A percentile compares a stretch with the other conserved stretches of the same genome.
phyloP scores from a whole-genome alignment of 1,284 basidiomycete genomes.

The Mycosarcoma maydis region DNA sequence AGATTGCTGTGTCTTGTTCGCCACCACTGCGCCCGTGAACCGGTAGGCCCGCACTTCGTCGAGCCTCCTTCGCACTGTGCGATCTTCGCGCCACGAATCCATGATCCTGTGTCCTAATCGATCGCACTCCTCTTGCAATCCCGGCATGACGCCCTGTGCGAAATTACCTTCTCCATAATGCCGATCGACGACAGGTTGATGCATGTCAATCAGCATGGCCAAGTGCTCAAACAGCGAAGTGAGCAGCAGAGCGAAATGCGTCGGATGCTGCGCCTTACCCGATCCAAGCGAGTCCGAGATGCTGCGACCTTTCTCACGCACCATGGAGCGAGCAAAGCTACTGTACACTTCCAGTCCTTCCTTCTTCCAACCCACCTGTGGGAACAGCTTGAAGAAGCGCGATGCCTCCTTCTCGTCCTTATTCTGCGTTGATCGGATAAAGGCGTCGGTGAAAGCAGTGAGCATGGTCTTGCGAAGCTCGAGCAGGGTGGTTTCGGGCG shows the following conservation, averaged over 20 bases:
- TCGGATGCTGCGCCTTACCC: slow-evolving; percentile 46
- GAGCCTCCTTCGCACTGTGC: slow-evolving; percentile 42
- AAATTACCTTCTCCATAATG: slow-evolving; percentile 76
- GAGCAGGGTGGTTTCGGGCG: slow-evolving; percentile 83
- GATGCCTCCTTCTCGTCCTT: slow-evolving; percentile 76
- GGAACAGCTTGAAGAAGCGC: slow-evolving; percentile 96
- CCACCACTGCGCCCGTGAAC: slow-evolving; percentile 43
- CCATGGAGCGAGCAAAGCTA: slow-evolving; percentile 88
- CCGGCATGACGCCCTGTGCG: slow-evolving; percentile 72
- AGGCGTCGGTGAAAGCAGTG: slow-evolving; percentile 79
- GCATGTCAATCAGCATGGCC: slow-evolving; percentile 94
- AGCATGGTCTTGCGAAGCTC: slow-evolving; percentile 80
- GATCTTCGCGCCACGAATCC: slow-evolving; percentile 82
- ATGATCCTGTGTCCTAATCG: slow-evolving; percentile 80
- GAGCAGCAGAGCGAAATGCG: slow-evolving; percentile 52
- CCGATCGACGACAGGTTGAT: slow-evolving; percentile 96
- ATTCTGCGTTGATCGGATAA: slow-evolving; percentile 82
- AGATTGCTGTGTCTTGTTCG: slow-evolving; percentile 59
- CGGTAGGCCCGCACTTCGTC: slow-evolving; percentile 30
- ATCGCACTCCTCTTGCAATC: slow-evolving; percentile 86
- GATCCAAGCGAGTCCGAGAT: slow-evolving; percentile 42
- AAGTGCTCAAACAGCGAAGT: slow-evolving; percentile 94
- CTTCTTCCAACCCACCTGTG: slow-evolving; percentile 80
- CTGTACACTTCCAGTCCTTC: slow-evolving; percentile 95
- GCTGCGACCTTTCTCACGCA: slow-evolving; percentile 67